phyloP scores from a whole-genome alignment of 192 early-diverging fungal genomes.

The Gigaspora rosea region DNA sequence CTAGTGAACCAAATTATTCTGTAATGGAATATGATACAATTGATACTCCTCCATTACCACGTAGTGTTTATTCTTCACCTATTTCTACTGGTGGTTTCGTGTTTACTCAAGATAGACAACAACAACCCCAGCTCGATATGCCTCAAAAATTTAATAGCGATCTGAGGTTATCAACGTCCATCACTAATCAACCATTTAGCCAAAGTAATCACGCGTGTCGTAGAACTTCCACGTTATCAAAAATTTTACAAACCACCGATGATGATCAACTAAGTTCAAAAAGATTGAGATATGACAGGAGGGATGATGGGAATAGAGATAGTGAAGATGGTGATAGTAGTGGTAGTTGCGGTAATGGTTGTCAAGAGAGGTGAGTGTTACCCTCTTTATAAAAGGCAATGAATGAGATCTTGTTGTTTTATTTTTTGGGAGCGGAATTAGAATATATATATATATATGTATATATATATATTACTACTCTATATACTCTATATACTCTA shows the following conservation, averaged over 20 bases:
- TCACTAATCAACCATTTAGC: too few relatives aligned
- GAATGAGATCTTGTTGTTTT: neutral
- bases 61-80: neutral
- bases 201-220: neutral
- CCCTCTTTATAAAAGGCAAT: slow-evolving; percentile 7
- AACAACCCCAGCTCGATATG: neutral
- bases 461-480: too few relatives aligned
- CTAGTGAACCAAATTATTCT: slow-evolving; percentile 6
- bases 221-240: neutral
- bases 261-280: slow-evolving; percentile 16
- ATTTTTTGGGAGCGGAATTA: neutral
- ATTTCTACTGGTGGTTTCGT: neutral
- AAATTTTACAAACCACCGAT: slow-evolving; percentile 4
- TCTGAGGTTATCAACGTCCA: neutral
- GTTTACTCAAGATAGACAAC: neutral
- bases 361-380: slow-evolving; percentile 16
- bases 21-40: neutral
- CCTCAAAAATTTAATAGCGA: neutral
- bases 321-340: slow-evolving; percentile 15
- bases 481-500: too few relatives aligned
- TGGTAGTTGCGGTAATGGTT: slow-evolving; percentile 15
- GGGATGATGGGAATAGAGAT: slow-evolving; percentile 14
- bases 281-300: slow-evolving; percentile 11
- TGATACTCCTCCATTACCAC: neutral
- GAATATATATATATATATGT: slow-evolving; percentile 6